Evolutionary conservation across 306 rosid species (phyloP).

Genomic region (Comarum palustre): DNA sequence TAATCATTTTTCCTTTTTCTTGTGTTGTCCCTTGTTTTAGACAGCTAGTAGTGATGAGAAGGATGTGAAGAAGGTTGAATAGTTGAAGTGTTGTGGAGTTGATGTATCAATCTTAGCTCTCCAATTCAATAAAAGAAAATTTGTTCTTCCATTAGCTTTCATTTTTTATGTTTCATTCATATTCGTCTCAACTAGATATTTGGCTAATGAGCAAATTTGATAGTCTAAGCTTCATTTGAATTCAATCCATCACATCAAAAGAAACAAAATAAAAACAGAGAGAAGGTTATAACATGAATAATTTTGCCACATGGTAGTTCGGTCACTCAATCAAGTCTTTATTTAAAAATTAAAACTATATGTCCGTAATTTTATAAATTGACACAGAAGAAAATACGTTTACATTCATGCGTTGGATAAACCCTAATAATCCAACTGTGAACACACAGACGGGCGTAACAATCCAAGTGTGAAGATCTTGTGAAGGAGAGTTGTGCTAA

Average conservation of each 20-base stretch:
- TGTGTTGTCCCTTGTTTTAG: neutral
- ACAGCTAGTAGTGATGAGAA: conserved; percentile 29
- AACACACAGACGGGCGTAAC: no score
- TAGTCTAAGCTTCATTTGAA: neutral
- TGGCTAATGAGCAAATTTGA: neutral
- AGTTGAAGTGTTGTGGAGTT: neutral
- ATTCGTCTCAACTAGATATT: no score
- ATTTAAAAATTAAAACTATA: no score
- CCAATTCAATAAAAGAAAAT: neutral
- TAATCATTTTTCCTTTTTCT: neutral
- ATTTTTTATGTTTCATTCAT: neutral
- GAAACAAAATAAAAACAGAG: no score
- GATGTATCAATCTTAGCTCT: neutral
- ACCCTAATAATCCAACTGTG: no score
- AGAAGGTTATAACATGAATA: no score
- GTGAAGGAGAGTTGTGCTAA: neutral
- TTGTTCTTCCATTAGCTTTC: neutral
- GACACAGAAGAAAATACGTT: no score
- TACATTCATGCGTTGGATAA: no score
- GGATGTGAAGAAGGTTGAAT: neutral
- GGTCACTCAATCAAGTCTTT: no score
- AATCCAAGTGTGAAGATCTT: neutral
- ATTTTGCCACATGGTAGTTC: no score
- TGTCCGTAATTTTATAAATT: no score
- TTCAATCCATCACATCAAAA: no score